Base-by-base conservation (phyloP, 2,329 filamentous ascomycete genomes). In the Lachnellula subtilissima region DNA sequence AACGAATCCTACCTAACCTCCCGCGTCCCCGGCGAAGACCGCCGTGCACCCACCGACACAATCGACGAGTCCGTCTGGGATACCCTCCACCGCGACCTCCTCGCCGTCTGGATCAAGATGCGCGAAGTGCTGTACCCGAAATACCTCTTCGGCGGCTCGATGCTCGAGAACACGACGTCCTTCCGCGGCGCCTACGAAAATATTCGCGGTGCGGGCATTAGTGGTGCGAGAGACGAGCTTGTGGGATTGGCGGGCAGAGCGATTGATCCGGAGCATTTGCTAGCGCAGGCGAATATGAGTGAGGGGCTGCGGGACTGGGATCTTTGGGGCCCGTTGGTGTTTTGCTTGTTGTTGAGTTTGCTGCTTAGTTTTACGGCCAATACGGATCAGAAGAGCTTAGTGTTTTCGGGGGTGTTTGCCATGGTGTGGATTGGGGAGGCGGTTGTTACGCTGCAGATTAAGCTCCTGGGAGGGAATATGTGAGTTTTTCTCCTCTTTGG, bases 31-130 rank as follows among this genome's bases (percentile, higher is more conserved):
- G 94, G 94, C 64, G 93, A 97, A 73, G 94, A 99, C 76, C 88
- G 94, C 53, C 83, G 88, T 61, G 92, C 94, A 15, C 84, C 91
- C 7, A 85, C 87, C 63, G 96, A 95, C 75, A 99, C 94, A 47
- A 95, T 99, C 72, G 94, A 99, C 73, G 94, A 99, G 76, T 87
- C 86, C 1, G 94, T 99, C 42, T 99, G 94, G 94, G 90, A 93
- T 45, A 99, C 94, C n/a, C 78, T 99, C 58, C 90, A 89, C 52
- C 87, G 94, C 64, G 94, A 99, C 72, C 76, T 99, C 63, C 75
- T 93, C 7, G 94, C 91, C 25, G 91, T 97, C 37, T 97, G 94
- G 93, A 89, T 90, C 75, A 99, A 99, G 80, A 91, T 99, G 86
- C 87, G 89, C 72, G 93, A 97, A 78, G 94, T 99, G 40, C 83